These are phyloP conservation scores for Oldenlandia corymbosa DNA, from an alignment of 257 asterid genomes.

Conservation along the genomic window DNA sequence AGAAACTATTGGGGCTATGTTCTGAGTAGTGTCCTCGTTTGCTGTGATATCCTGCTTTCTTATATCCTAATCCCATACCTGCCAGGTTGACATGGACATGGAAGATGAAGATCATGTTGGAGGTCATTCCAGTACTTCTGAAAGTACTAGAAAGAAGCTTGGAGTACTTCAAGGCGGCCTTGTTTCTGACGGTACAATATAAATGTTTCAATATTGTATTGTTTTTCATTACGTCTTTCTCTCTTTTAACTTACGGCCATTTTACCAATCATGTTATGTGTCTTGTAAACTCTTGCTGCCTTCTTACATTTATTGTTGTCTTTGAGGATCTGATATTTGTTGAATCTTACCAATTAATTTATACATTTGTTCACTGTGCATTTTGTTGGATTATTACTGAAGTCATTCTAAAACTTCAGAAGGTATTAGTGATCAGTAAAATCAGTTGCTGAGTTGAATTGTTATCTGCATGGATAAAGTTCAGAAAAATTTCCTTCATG, in stretches of 20 bases:
- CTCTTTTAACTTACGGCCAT: neutral
- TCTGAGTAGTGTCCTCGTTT: neutral
- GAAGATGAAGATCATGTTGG: constrained; percentile 53
- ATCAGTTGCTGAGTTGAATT: neutral
- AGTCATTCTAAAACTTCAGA: neutral
- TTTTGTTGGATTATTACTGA: neutral
- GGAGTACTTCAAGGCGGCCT: constrained; percentile 29
- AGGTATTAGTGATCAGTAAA: neutral
- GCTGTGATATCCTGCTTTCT: neutral
- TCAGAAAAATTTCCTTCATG: neutral
- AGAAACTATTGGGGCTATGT: neutral
- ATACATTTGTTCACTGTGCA: neutral
- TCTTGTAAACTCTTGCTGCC: neutral
- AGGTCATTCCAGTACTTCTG: constrained; percentile 39
- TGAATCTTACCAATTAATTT: neutral
- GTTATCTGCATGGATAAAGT: neutral
- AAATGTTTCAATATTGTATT: constrained; percentile 1
- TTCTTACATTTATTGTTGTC: neutral
- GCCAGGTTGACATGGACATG: constrained; percentile 95
- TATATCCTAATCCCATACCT: constrained; percentile 8
- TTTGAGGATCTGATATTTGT: neutral
- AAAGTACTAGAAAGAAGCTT: constrained; percentile 28
- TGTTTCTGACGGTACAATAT: constrained; percentile 42
- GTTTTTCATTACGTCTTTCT: neutral
- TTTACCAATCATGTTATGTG: neutral